These are phyloP conservation scores for Hortaea werneckii DNA, from an alignment of 2,329 filamentous ascomycete species.

Conservation along the genomic window DNA sequence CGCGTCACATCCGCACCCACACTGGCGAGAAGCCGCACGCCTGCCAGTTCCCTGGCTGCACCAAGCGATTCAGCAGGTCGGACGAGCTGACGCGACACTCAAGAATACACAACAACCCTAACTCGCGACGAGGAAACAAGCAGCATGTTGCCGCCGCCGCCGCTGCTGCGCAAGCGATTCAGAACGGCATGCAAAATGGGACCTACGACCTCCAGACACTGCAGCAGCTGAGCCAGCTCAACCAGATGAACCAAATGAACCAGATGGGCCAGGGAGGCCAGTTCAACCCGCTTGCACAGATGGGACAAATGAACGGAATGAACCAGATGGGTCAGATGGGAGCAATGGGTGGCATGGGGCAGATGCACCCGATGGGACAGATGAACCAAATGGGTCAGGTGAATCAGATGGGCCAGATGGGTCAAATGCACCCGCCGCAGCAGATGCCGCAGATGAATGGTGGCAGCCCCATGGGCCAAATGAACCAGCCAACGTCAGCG, in stretches of 20 bases:
- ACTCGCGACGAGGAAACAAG: slow-evolving; percentile 89
- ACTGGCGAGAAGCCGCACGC: slow-evolving; percentile 97
- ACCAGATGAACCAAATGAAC: slow-evolving; percentile 45
- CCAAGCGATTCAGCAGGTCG: slow-evolving; percentile 91
- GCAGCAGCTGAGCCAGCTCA: slow-evolving; percentile 66
- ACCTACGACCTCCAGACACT: slow-evolving; percentile 47
- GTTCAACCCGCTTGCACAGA: slow-evolving; percentile 10
- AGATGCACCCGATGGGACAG: neutral
- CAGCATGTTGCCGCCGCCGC: slow-evolving; percentile 52
- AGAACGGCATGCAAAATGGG: slow-evolving; percentile 29
- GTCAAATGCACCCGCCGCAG: slow-evolving; percentile 5
- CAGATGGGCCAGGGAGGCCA: slow-evolving; percentile 18
- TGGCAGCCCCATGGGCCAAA: neutral
- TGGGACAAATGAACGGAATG: slow-evolving; percentile 11
- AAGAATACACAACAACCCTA: slow-evolving; percentile 97
- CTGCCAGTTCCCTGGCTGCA: slow-evolving; percentile 90
- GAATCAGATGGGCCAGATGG: slow-evolving; percentile 3
- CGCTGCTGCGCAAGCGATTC: slow-evolving; percentile 43
- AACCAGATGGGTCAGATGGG: slow-evolving; percentile 5
- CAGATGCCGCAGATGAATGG: slow-evolving; percentile 2
- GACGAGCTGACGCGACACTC: slow-evolving; percentile 96
- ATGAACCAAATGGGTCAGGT: slow-evolving; percentile 3
- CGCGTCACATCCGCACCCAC: slow-evolving; percentile 85
- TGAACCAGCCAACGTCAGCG: neutral
- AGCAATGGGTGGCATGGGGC: slow-evolving; percentile 3